phyloP scores from a whole-genome alignment of 805 yeast species.

The Barnettozyma sucrosica region DNA sequence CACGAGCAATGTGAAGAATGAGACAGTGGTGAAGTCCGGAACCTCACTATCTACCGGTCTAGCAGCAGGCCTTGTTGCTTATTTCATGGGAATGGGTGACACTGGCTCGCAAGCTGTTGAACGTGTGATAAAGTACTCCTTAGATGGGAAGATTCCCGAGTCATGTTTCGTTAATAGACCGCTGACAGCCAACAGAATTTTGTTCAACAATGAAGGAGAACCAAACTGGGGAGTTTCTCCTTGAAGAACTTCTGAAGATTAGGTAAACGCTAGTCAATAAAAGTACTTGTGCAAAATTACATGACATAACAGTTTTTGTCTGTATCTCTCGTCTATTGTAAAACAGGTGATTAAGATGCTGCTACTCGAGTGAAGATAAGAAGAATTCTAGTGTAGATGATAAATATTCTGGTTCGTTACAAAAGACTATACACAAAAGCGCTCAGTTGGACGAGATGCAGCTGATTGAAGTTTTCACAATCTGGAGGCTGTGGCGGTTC shows the following conservation, averaged over 20 bases:
- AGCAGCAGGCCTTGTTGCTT: conserved; percentile 40
- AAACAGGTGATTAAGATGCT: too few species aligned
- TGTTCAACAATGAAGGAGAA: conserved; percentile 32
- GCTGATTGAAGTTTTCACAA: not conserved
- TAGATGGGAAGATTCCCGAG: conserved; percentile 43
- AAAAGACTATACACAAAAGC: not conserved
- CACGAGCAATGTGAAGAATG: conserved; percentile 29
- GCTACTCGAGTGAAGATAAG: too few species aligned
- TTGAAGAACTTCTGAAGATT: too few species aligned
- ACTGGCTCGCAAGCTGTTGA: conserved; percentile 30
- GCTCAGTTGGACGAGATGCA: not conserved
- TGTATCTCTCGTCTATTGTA: too few species aligned
- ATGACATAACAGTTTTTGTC: too few species aligned
- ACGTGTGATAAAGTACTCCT: conserved; percentile 38
- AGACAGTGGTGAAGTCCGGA: conserved; percentile 35
- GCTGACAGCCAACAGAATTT: conserved; percentile 56
- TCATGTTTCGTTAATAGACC: conserved; percentile 41
- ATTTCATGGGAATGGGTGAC: conserved; percentile 37
- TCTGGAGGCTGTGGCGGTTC: conserved; percentile 9
- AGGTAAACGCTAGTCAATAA: too few species aligned
- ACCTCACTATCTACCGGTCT: conserved; percentile 46
- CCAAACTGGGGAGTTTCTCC: conserved; percentile 21
- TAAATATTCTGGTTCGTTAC: not conserved
- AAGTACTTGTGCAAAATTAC: too few species aligned
- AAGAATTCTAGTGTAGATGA: too few species aligned